Conservation (phyloP, 2,329 filamentous ascomycete species). For the Biscogniauxia mediterranea region DNA sequence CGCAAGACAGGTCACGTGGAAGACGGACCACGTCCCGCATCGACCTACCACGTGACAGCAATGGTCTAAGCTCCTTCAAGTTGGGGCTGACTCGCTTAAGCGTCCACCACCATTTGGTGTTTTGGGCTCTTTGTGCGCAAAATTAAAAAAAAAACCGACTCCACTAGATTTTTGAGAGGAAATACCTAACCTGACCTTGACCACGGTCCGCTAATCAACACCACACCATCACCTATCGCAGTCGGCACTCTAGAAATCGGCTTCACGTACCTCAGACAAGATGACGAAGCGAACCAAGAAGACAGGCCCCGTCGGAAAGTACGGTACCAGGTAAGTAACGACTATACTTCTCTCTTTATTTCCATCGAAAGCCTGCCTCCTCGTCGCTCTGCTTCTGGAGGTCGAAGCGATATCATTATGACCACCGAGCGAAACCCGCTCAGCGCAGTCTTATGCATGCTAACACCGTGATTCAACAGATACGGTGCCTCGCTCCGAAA, state of each 20-base stretch:
- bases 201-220: slow-evolving; percentile 11
- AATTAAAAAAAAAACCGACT: slow-evolving; percentile 15
- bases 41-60: not conserved
- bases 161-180: slow-evolving; percentile 3
- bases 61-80: not conserved
- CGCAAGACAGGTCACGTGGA: not conserved
- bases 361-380: not conserved
- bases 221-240: slow-evolving; percentile 14
- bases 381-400: not conserved
- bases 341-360: slow-evolving; percentile 20
- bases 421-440: not conserved
- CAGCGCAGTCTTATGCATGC: not conserved
- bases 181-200: not conserved
- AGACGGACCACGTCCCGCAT: not conserved
- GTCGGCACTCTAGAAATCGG: slow-evolving; percentile 15
- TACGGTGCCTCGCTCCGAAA: slow-evolving; percentile 99
- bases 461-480: slow-evolving; percentile 44
- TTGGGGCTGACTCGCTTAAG: slow-evolving; percentile 18
- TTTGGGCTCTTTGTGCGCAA: slow-evolving; percentile 4
- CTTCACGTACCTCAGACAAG: slow-evolving; percentile 21
- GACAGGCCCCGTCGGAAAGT: slow-evolving; percentile 77
- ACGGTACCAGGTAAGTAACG: slow-evolving; percentile 82
- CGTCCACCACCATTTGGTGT: slow-evolving; percentile 6
- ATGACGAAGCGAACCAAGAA: slow-evolving; percentile 80
- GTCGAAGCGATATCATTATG: not conserved